phyloP scores from a whole-genome alignment of 1,284 basidiomycete genomes.

The Phylloboletellus chloephorus region DNA sequence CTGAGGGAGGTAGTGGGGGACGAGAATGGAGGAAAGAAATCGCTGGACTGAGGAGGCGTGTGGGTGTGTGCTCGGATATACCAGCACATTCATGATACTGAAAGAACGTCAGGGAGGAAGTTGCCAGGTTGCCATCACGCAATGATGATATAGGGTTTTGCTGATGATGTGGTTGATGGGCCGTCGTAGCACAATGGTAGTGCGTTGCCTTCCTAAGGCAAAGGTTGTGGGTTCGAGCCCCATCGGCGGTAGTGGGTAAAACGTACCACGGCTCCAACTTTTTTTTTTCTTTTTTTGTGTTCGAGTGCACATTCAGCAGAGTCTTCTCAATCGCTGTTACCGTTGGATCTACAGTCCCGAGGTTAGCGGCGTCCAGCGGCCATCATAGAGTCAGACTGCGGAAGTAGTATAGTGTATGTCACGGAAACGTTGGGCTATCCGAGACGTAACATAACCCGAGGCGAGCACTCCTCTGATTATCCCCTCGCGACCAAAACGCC shows the following conservation, averaged over 20 bases:
- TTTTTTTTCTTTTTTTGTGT: conserved; percentile 8
- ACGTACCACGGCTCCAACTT: conserved; percentile 21
- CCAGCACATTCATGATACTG: conserved; percentile 65
- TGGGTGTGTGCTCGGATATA: conserved; percentile 71
- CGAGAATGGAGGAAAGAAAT: conserved; percentile 53
- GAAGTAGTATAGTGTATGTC: too few relatives aligned
- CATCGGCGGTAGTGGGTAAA: conserved; percentile 35
- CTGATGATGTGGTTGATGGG: conserved; percentile 5
- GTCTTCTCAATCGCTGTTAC: too few relatives aligned
- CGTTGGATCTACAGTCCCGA: too few relatives aligned
- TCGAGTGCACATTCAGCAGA: background rate
- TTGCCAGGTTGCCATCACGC: background rate
- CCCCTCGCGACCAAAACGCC: background rate
- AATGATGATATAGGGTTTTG: background rate
- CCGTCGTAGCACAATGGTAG: conserved; percentile 39
- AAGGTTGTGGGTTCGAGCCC: conserved; percentile 38
- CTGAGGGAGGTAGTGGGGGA: conserved; percentile 76
- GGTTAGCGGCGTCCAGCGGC: too few relatives aligned
- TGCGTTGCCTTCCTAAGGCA: conserved; percentile 39
- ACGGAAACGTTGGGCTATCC: background rate
- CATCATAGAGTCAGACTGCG: too few relatives aligned
- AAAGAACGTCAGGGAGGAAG: background rate
- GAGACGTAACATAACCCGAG: conserved; percentile 8
- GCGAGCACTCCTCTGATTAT: conserved; percentile 6
- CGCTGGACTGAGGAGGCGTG: conserved; percentile 52